These are phyloP conservation scores for Wakefieldia striispora DNA, from an alignment of 768 basidiomycete genomes.

Conservation along the genomic window DNA sequence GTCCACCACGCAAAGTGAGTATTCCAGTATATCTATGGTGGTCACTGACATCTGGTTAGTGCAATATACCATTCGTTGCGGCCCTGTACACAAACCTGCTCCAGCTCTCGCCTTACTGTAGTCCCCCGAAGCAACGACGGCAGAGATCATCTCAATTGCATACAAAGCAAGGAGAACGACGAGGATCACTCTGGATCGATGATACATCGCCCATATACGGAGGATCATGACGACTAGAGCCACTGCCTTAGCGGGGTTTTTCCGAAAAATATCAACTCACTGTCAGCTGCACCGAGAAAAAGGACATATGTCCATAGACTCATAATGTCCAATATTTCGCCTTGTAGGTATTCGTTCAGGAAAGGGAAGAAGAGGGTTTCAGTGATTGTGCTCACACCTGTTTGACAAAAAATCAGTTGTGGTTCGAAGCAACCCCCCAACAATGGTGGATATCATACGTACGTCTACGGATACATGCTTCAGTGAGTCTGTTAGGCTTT, in stretches of 20 bases:
- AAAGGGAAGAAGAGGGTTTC: not conserved
- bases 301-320: not conserved
- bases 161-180: not conserved
- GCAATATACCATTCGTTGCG: too few relatives aligned
- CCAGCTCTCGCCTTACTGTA: too few relatives aligned
- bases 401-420: not conserved
- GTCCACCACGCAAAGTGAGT: too few relatives aligned
- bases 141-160: not conserved
- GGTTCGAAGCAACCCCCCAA: not conserved
- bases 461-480: not conserved
- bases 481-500: not conserved
- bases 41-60: too few relatives aligned
- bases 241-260: not conserved
- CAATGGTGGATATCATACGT: not conserved
- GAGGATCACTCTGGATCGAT: conserved; percentile 6
- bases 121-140: too few relatives aligned
- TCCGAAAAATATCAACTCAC: not conserved
- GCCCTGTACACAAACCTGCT: too few relatives aligned
- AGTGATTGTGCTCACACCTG: conserved; percentile 1
- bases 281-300: not conserved
- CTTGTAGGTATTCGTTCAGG: not conserved
- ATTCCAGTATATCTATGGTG: too few relatives aligned
- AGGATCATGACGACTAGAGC: conserved; percentile 9
- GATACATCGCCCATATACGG: conserved; percentile 10
- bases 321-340: not conserved